Base-by-base conservation (phyloP, 345 rosid genomes). In the Linum usitatissimum region DNA sequence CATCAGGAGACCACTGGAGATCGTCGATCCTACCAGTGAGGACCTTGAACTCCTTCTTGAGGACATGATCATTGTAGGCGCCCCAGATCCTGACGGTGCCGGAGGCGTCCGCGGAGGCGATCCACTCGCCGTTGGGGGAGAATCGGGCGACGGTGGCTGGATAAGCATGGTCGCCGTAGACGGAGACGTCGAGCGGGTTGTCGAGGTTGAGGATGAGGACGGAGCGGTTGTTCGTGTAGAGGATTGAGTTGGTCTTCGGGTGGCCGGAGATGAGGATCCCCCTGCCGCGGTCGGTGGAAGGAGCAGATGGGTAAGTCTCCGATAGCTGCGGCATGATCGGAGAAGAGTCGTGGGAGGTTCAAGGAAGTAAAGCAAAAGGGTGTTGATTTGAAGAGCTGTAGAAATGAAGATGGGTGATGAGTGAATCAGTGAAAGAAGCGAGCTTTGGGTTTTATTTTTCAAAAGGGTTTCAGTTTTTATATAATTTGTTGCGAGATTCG, bases 71-170 rank as follows among this genome's bases (percentile, higher is more conserved):
- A 58, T 76, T 78, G 71, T 72, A 72, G 53, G 97, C 63, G 49
- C 97, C 99, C 97, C 99, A 93, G 79, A 93, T 86, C 80, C 99
- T 78, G 18, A 93, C 90, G n/a, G 88, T 76, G 12, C 99, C 99
- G 9, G 96, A 86, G 4, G 70, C 84, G 55, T 93, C 99, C 7
- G 90, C 99, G 2, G 99, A 93, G 59, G 98, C 98, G 76, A 92
- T 75, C 98, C 98, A 92, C 83, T 92, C 99, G 0, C 99, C 99
- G 63, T 90, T 90, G n/a, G 99, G 99, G 3, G 99, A 93, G 80
- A 75, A 93, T 8, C 99, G 79, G 42, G 97, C 97, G 61, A 90
- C 91, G 28, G 97, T 93, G 65, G 88, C 97, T 56, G 90, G 95
- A 69, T 93, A 87, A 9, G 84, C 96, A 61, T 93, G 99, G 48